Evolutionary conservation across 768 basidiomycete genomes (phyloP).

Genomic region (Suillus americanus): DNA sequence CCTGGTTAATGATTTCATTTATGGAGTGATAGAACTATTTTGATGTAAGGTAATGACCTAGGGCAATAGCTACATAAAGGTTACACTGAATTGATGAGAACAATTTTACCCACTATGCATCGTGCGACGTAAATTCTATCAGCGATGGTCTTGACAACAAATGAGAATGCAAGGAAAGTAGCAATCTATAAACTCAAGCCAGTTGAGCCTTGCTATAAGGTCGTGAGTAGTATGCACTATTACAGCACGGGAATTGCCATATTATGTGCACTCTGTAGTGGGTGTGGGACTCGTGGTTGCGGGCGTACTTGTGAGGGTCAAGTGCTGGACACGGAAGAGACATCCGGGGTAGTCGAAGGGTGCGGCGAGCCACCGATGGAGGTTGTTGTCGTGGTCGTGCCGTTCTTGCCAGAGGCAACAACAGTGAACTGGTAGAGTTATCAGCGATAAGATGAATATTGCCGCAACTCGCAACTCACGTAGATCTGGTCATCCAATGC

Average conservation of each 20-base stretch:
- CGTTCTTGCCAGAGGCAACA: constrained; percentile 8
- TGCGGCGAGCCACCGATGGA: neutral
- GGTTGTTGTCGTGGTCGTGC: constrained; percentile 13
- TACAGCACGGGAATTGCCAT: neutral
- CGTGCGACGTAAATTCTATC: neutral
- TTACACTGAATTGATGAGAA: constrained; percentile 14
- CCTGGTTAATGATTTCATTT: neutral
- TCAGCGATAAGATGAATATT: neutral
- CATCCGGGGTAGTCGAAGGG: neutral
- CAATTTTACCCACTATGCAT: neutral
- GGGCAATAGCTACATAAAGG: neutral
- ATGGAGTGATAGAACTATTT: neutral
- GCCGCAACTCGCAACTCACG: constrained; percentile 28
- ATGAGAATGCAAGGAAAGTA: neutral
- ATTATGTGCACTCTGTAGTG: neutral
- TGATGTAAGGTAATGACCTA: constrained; percentile 1
- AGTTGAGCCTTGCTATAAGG: neutral
- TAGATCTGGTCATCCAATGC: constrained; percentile 42
- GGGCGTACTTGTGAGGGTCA: neutral
- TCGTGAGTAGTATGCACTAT: neutral
- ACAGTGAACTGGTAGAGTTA: constrained; percentile 26
- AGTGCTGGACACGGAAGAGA: neutral
- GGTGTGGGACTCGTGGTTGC: neutral
- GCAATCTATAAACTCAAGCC: neutral
- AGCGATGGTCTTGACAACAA: neutral